phyloP scores from a whole-genome alignment of 2,329 filamentous ascomycete species.

The Dactylellina drechsleri region DNA sequence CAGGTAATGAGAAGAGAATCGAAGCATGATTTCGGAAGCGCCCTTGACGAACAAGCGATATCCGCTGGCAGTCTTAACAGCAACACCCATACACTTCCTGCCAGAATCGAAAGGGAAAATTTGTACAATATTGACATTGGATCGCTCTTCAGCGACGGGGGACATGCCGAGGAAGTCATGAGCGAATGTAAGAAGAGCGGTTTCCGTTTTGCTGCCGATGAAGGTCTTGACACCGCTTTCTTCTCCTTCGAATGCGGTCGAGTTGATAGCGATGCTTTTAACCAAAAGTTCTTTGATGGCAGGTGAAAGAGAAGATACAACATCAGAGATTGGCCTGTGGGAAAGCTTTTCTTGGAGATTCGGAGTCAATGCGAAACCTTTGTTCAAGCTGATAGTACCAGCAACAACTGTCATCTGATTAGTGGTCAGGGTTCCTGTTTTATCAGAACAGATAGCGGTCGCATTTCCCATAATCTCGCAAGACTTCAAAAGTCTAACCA shows the following conservation, averaged over 20 bases:
- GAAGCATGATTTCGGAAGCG: constrained; percentile 70
- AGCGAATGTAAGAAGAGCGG: constrained; percentile 76
- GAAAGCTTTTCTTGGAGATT: constrained; percentile 47
- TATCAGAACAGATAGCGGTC: constrained; percentile 75
- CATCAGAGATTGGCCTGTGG: constrained; percentile 53
- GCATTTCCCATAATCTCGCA: constrained; percentile 86
- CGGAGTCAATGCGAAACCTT: constrained; percentile 66
- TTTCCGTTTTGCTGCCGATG: constrained; percentile 81
- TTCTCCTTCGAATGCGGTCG: constrained; percentile 80
- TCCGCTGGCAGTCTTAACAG: constrained; percentile 65
- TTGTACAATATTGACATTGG: constrained; percentile 70
- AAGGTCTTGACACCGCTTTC: constrained; percentile 74
- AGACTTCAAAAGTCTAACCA: constrained; percentile 79
- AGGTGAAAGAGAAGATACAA: constrained; percentile 55
- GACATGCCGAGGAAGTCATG: constrained; percentile 75
- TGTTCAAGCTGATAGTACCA: constrained; percentile 68
- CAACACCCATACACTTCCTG: constrained; percentile 74
- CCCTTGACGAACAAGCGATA: constrained; percentile 69
- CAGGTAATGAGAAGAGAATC: constrained; percentile 64
- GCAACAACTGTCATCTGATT: constrained; percentile 76
- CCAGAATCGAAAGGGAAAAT: constrained; percentile 79
- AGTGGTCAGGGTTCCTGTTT: constrained; percentile 74
- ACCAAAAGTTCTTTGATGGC: constrained; percentile 67
- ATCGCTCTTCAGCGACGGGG: constrained; percentile 72
- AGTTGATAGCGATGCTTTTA: constrained; percentile 73